These are phyloP conservation scores for Schizochytrium sp. DNA, from an alignment of 108 stramenopile species.

Conservation along the genomic window DNA sequence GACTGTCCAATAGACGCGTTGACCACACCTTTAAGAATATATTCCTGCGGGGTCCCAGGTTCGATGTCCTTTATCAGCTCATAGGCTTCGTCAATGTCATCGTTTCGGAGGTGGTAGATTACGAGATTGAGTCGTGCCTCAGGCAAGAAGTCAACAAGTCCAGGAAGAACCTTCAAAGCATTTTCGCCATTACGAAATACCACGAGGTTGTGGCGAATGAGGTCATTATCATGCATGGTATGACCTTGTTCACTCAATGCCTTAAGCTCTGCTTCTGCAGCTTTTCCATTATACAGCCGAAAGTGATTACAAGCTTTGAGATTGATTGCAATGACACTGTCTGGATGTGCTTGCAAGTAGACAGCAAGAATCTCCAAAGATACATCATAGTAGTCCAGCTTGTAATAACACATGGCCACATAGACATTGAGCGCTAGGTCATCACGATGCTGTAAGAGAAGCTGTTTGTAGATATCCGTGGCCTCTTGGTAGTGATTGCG, in stretches of 20 bases:
- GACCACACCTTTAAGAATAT: conserved; percentile 83
- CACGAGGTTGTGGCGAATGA: conserved; percentile 83
- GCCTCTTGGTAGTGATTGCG: conserved; percentile 84
- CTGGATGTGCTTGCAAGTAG: conserved; percentile 80
- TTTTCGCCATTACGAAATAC: conserved; percentile 82
- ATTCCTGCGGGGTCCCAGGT: conserved; percentile 82
- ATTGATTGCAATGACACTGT: conserved; percentile 81
- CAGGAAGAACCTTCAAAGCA: conserved; percentile 80
- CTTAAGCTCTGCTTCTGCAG: conserved; percentile 84
- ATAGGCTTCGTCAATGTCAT: conserved; percentile 81
- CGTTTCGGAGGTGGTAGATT: conserved; percentile 72
- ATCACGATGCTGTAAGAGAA: conserved; percentile 81
- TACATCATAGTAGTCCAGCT: conserved; percentile 85
- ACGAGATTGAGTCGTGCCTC: conserved; percentile 88
- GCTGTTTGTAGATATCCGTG: conserved; percentile 83
- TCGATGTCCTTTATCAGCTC: conserved; percentile 83
- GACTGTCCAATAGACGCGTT: conserved; percentile 80
- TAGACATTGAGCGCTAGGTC: conserved; percentile 87
- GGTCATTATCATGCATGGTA: conserved; percentile 73
- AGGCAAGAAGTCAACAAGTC: conserved; percentile 80
- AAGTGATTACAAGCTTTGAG: conserved; percentile 88
- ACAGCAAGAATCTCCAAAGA: conserved; percentile 83
- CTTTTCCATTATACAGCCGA: conserved; percentile 85
- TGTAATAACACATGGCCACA: conserved; percentile 89
- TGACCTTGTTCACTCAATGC: conserved; percentile 66